Percentiles rank a stretch among this genome's conserved stretches.
Evolutionary conservation across 345 rosid genomes (phyloP).

Genomic region (Populus davidiana): DNA sequence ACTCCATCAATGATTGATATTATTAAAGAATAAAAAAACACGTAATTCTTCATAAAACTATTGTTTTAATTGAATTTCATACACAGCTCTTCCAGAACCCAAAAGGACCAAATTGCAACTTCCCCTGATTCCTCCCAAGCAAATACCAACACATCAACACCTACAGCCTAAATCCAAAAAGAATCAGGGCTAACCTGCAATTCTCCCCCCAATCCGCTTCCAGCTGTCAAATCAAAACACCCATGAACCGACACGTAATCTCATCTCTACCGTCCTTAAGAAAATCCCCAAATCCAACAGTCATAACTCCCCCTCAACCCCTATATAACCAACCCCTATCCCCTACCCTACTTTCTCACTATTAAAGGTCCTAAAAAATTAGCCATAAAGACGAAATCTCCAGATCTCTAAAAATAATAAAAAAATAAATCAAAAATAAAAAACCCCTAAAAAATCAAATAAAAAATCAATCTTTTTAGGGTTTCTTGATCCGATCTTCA

Average conservation of each 20-base stretch:
- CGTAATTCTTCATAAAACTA: too few species aligned
- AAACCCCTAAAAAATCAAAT: background rate
- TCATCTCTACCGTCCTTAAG: background rate
- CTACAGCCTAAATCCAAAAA: background rate
- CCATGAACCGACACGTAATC: background rate
- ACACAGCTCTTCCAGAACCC: background rate
- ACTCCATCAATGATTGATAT: too few species aligned
- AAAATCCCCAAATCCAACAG: background rate
- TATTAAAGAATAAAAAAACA: too few species aligned
- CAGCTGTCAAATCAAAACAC: background rate
- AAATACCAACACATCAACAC: background rate
- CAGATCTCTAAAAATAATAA: background rate
- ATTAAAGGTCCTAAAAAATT: background rate
- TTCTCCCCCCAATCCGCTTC: background rate
- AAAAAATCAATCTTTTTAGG: background rate
- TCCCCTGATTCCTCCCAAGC: too few species aligned
- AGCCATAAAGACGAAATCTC: background rate
- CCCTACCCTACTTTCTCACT: too few species aligned
- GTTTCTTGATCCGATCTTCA: background rate
- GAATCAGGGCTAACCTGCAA: background rate
- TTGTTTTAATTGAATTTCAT: too few species aligned
- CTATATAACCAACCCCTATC: background rate
- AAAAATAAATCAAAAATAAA: background rate
- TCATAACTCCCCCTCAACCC: background rate
- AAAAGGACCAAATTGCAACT: background rate